Percentiles rank a stretch among this genome's conserved stretches.
Evolutionary conservation across 106 monocot genomes (phyloP).

Genomic region (Chionographis japonica): DNA sequence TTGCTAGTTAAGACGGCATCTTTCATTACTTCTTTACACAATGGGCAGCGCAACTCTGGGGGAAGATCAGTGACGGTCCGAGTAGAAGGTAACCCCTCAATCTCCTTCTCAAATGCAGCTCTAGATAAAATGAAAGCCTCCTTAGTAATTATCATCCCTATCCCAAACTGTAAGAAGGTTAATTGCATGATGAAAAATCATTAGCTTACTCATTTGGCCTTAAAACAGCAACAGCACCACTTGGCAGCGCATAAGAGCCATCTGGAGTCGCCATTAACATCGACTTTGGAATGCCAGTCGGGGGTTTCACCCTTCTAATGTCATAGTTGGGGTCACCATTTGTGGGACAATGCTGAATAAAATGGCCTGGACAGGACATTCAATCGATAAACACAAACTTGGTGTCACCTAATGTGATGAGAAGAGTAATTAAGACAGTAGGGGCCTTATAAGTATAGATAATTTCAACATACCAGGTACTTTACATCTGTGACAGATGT

Average conservation of each 20-base stretch:
- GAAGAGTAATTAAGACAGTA: neutral
- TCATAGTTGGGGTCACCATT: constrained; percentile 88
- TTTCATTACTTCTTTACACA: constrained; percentile 97
- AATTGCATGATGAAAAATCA: neutral
- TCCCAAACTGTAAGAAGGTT: neutral
- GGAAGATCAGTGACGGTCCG: constrained; percentile 74
- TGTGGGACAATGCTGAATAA: constrained; percentile 92
- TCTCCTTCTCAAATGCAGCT: constrained; percentile 97
- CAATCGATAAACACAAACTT: neutral
- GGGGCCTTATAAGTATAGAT: neutral
- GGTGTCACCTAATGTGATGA: neutral
- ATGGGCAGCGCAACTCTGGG: constrained; percentile 76
- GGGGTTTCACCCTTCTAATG: constrained; percentile 69
- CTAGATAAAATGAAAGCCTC: constrained; percentile 18
- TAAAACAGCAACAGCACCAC: constrained; percentile 92
- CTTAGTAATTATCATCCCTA: neutral
- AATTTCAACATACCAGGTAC: constrained; percentile 54
- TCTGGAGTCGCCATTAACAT: constrained; percentile 90
- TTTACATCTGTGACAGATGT: constrained; percentile 97
- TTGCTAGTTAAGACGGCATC: constrained; percentile 98
- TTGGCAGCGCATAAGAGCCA: constrained; percentile 92
- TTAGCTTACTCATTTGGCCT: constrained; percentile 87
- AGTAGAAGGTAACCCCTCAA: constrained; percentile 84
- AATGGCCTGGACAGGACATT: constrained; percentile 52
- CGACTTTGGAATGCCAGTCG: constrained; percentile 89